These are phyloP conservation scores for Tulasnella sp. DNA, from an alignment of 768 basidiomycete species.

Conservation along the genomic window DNA sequence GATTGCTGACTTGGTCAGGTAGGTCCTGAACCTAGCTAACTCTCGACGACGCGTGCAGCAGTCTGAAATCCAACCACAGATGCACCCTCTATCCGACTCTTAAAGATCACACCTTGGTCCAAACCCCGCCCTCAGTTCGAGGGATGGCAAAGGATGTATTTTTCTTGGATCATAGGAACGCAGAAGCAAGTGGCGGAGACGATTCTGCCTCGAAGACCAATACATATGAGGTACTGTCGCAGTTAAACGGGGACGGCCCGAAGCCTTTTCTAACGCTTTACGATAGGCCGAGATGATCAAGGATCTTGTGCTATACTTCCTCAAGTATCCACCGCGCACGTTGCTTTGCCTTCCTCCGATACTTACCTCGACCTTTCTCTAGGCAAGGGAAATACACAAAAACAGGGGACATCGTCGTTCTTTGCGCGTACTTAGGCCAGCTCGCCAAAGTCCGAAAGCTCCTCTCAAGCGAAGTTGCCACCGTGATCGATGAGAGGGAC, in stretches of 20 bases:
- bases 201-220: slow-evolving; percentile 64
- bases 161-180: slow-evolving; percentile 56
- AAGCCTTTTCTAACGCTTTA: neutral
- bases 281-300: slow-evolving; percentile 40
- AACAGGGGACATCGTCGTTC: slow-evolving; percentile 46
- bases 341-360: neutral
- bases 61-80: slow-evolving; percentile 28
- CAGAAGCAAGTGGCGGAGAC: slow-evolving; percentile 51
- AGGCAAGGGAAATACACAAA: slow-evolving; percentile 44
- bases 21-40: neutral
- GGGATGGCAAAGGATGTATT: slow-evolving; percentile 59
- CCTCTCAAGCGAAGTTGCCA: slow-evolving; percentile 43
- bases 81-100: slow-evolving; percentile 55
- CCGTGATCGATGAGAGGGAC: slow-evolving; percentile 64
- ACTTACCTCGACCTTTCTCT: neutral
- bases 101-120: slow-evolving; percentile 49
- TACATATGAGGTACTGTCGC: slow-evolving; percentile 47
- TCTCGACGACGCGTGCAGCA: neutral
- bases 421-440: slow-evolving; percentile 49
- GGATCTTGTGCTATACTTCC: slow-evolving; percentile 47
- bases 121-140: slow-evolving; percentile 45
- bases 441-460: slow-evolving; percentile 40
- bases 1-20: slow-evolving; percentile 58
- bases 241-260: too few species aligned
- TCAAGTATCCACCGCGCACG: slow-evolving; percentile 30